A percentile compares a stretch with the other conserved stretches of the same genome.
Conservation (phyloP, 176 grass and related monocot genomes). For the Carex myosuroides region DNA sequence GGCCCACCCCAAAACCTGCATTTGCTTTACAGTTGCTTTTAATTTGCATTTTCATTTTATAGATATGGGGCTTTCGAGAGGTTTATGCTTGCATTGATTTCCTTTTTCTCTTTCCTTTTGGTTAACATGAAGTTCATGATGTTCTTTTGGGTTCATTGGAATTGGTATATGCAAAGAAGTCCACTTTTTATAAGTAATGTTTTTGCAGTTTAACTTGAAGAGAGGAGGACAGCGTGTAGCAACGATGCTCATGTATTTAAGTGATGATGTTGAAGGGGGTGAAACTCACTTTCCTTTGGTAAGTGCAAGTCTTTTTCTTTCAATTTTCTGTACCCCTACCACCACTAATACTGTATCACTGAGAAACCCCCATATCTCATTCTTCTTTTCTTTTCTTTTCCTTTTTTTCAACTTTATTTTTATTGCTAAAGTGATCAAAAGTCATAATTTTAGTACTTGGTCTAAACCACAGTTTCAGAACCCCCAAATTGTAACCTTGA, state of each 20-base stretch:
- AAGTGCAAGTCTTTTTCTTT: conserved; percentile 4
- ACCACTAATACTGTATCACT: background rate
- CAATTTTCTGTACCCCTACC: background rate
- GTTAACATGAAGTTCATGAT: background rate
- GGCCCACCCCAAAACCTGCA: background rate
- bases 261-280: conserved; percentile 86
- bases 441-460: background rate
- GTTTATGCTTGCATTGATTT: background rate
- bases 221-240: conserved; percentile 83
- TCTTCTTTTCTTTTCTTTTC: background rate
- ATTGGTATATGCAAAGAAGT: background rate
- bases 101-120: background rate
- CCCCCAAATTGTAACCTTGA: background rate
- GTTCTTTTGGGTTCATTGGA: background rate
- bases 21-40: background rate
- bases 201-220: conserved; percentile 68
- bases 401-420: background rate
- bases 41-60: background rate
- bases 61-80: background rate
- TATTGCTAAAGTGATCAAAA: background rate
- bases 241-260: conserved; percentile 98
- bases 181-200: background rate
- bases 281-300: conserved; percentile 91
- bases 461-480: background rate
- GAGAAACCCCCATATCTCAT: background rate